Evolutionary conservation across 768 basidiomycete species (phyloP).

Genomic region (Mycena galopus): DNA sequence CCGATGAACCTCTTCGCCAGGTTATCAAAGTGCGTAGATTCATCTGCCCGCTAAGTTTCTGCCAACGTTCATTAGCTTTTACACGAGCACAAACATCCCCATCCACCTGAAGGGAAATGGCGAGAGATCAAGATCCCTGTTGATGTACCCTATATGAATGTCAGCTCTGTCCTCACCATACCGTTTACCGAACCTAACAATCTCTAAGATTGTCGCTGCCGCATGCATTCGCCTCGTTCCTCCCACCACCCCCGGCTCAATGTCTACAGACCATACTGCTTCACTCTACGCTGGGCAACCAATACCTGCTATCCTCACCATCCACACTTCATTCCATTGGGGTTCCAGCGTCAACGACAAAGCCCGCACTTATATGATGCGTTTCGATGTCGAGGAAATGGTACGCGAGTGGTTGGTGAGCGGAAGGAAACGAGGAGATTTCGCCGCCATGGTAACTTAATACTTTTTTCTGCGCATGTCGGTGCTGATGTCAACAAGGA

Average conservation of each 20-base stretch:
- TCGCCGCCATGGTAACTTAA: conserved; percentile 70
- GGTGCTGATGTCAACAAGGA: conserved; percentile 60
- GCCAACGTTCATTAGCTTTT: conserved; percentile 51
- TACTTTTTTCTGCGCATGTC: neutral
- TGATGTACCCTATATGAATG: conserved; percentile 86
- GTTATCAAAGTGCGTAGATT: conserved; percentile 48
- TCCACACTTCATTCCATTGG: conserved; percentile 87
- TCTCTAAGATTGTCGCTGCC: conserved; percentile 74
- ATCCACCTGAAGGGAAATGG: conserved; percentile 66
- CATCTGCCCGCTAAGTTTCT: neutral
- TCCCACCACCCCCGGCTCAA: conserved; percentile 55
- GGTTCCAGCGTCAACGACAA: conserved; percentile 59
- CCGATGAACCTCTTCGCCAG: conserved; percentile 46
- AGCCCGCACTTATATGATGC: conserved; percentile 64
- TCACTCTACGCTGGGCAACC: conserved; percentile 90
- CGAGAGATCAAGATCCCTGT: conserved; percentile 85
- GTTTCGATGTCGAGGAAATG: conserved; percentile 87
- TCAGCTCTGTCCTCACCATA: conserved; percentile 53
- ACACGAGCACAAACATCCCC: conserved; percentile 57
- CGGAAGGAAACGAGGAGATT: conserved; percentile 89
- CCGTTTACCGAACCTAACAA: conserved; percentile 16
- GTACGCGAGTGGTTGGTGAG: conserved; percentile 91
- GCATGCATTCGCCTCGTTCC: conserved; percentile 63
- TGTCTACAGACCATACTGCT: conserved; percentile 41
- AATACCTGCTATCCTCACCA: conserved; percentile 73